Base-by-base conservation (phyloP, 495 filamentous ascomycete species). In the Glonium stellatum region DNA sequence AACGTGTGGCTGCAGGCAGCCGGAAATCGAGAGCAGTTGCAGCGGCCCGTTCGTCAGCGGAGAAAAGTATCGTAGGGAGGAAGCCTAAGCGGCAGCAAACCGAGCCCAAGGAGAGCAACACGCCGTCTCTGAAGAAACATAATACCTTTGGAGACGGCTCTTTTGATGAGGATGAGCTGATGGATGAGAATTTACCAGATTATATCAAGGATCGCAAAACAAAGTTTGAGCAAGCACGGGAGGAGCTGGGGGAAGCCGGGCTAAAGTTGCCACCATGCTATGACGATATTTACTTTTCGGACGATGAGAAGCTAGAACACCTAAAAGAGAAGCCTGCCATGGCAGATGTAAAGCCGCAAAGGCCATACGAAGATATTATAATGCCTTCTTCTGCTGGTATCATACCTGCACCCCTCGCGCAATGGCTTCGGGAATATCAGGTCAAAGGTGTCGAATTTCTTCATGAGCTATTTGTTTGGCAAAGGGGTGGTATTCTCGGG, bases 391-490 rank as follows among this genome's bases (percentile, higher is more conserved):
- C 95, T 1, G 80, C 85, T 0, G 95, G 93, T 0, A 62, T 93
- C 10, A 90, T 98, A 57, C 93, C 93, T 0, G 92, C 92, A 4
- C 83, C 89, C 1, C 89, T 97, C 55, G 90, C 93, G 1, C 92
- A 96, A 69, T 96, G 92, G 78, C 78, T 98, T 39, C 84, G 93
- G 31, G 86, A 88, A 58, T 98, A 98, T 69, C 93, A 98, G 71
- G 78, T 97, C 3, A 79, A 89, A 36, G 93, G 93, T 23, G 89
- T 84, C 9, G 83, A 80, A 18, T 97, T 97, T 69, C 75, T 98
- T 6, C 95, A 98, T 70, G 81, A 90, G 60, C 75, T 86, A 34
- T 98, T 98, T 67, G 87, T 97, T 18, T 93, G 89, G 66, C 95
- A 97, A 61, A 88, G 85, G 58, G 93, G 95, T 4, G 91, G 89